A percentile compares a stretch with the other conserved stretches of the same genome.
Conservation (phyloP, 2,329 filamentous ascomycete genomes). For the Pyricularia grisea region DNA sequence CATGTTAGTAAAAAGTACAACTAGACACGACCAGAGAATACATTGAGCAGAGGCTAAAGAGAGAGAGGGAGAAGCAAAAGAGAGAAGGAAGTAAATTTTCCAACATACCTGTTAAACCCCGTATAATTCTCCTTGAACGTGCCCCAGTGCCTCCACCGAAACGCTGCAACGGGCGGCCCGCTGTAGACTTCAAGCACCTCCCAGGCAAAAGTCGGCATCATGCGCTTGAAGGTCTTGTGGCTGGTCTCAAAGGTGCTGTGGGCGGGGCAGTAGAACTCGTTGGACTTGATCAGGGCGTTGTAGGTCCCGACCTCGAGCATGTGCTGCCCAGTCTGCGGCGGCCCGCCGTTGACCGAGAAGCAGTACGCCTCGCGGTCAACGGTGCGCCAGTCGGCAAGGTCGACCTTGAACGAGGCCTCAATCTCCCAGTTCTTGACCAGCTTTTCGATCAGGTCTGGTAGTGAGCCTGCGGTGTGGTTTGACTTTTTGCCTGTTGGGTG, state of each 20-base stretch:
- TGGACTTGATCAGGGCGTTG: conserved; percentile 55
- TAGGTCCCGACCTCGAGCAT: conserved; percentile 62
- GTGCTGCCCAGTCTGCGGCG: conserved; percentile 46
- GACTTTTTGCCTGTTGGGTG: conserved; percentile 40
- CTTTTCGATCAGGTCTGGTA: conserved; percentile 55
- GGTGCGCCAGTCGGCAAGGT: conserved; percentile 54
- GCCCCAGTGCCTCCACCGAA: conserved; percentile 62
- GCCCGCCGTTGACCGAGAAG: conserved; percentile 54
- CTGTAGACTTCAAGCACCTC: conserved; percentile 61
- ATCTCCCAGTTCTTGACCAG: conserved; percentile 68
- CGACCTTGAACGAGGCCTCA: conserved; percentile 58
- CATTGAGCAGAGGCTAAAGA: neutral
- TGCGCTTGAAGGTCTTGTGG: conserved; percentile 63
- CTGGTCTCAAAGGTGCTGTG: conserved; percentile 52
- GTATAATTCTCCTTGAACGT: conserved; percentile 58
- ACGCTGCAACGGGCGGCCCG: conserved; percentile 51
- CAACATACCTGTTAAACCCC: conserved; percentile 22
- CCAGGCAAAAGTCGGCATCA: conserved; percentile 67
- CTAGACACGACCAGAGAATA: no score
- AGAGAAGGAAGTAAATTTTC: no score
- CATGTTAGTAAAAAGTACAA: neutral
- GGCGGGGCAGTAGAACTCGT: conserved; percentile 54
- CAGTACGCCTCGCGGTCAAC: conserved; percentile 49
- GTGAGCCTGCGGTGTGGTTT: conserved; percentile 44
- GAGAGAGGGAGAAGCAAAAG: neutral